Evolutionary conservation across 2,329 filamentous ascomycete genomes (phyloP).

Genomic region (Graphilbum ipis-grandicollis): DNA sequence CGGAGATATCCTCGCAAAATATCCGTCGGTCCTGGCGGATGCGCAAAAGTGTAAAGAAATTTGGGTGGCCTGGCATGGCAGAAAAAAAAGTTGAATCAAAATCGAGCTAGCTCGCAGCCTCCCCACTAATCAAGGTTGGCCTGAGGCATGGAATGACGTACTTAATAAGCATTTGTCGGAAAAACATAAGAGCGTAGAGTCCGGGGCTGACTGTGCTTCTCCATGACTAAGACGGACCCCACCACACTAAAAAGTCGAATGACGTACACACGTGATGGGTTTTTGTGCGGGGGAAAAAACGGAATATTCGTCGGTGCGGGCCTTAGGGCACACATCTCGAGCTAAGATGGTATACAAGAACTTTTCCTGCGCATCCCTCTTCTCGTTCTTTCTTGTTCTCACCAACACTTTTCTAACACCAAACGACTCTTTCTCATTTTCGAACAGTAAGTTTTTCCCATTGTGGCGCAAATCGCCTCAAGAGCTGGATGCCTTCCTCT

Average conservation of each 20-base stretch:
- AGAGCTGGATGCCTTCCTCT: not conserved
- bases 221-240: not conserved
- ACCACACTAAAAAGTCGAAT: not conserved
- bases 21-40: no score
- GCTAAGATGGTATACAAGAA: slow-evolving; percentile 1
- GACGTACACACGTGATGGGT: slow-evolving; percentile 1
- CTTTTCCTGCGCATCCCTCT: slow-evolving; percentile 3
- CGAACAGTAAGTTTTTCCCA: slow-evolving; percentile 15
- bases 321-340: slow-evolving; percentile 10
- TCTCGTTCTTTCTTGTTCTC: slow-evolving; percentile 4
- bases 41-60: no score
- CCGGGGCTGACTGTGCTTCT: not conserved
- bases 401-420: slow-evolving; percentile 20
- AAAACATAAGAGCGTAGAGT: no score
- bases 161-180: no score
- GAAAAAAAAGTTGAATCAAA: no score
- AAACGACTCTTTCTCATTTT: slow-evolving; percentile 25
- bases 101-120: no score
- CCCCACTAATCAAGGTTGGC: no score
- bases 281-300: not conserved
- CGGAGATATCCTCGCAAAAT: no score
- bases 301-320: slow-evolving; percentile 7
- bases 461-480: not conserved
- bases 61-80: no score
- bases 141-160: no score